Base-by-base conservation (phyloP, 2,329 filamentous ascomycete genomes). In the Achaetomium macrosporum region DNA sequence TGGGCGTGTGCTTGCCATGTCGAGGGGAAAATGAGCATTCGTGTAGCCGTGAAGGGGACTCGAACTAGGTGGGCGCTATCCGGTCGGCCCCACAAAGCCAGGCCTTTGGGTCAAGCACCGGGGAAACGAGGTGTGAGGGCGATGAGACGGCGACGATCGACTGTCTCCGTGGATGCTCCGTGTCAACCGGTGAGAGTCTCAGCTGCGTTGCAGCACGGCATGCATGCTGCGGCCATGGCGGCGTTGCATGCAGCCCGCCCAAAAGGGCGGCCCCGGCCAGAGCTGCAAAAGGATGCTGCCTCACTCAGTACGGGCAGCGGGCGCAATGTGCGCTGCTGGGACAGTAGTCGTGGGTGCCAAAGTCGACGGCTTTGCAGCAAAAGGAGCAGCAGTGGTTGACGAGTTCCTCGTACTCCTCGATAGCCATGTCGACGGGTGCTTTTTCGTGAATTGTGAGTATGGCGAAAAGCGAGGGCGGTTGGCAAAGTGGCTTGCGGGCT, bases 351-450 rank as follows among this genome's bases (percentile, higher is more conserved):
- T 78, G 76, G 44, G 73, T 72, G 56, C 75, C 75, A 51, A 73
- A 73, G 61, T 77, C 73, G 50, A 72, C 69, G 33, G 72, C 72
- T 61, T 73, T 75, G 69, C 76, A 78, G 67, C 76, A 78, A 59
- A 72, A 76, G 25, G 71, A 70, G 69, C 76, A 78, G 73, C 76
- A 78, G 59, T 70, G 62, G 66, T 74, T 70, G 67, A 77, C 71
- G 52, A 76, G 73, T 51, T 70, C 69, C 56, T 72, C 65, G 57
- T 66, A 64, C 50, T 73, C 71, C 61, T 70, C 68, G 66, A 70
- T 63, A 61, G 68, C 67, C 74, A 77, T 77, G 57, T 56, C 68
- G 65, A 44, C 25, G 25, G 25, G 30, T 29, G 41, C 13, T 35
- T 35, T n/a, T 35, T 11, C 33, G 17, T 51, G 45, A 42, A 17